A percentile compares a stretch with the other conserved stretches of the same genome.
phyloP scores from a whole-genome alignment of 108 stramenopile species.

The Fistulifera solaris region DNA sequence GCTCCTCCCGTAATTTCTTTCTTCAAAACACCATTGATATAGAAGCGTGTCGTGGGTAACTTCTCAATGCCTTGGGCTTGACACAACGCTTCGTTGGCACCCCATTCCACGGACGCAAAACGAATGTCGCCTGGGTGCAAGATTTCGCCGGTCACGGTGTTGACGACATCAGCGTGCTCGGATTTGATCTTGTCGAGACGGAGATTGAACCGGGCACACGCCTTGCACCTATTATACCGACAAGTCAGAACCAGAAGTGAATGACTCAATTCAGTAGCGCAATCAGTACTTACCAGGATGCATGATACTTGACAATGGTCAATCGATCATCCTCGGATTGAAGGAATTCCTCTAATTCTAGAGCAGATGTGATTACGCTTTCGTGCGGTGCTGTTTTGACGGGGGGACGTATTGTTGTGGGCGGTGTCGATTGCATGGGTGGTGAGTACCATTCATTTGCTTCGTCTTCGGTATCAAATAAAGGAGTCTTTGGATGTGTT shows the following conservation, averaged over 20 bases:
- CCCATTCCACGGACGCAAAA: slow-evolving; percentile 54
- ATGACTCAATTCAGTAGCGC: not conserved
- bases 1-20: not conserved
- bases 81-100: slow-evolving; percentile 34
- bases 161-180: slow-evolving; percentile 28
- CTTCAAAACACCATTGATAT: slow-evolving; percentile 8
- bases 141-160: slow-evolving; percentile 11
- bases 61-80: slow-evolving; percentile 46
- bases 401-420: too few species aligned
- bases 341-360: slow-evolving; percentile 12
- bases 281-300: slow-evolving; percentile 1
- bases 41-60: slow-evolving; percentile 51
- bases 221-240: slow-evolving; percentile 57
- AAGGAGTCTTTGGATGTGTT: too few species aligned
- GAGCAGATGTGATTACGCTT: not conserved
- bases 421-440: too few species aligned
- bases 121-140: slow-evolving; percentile 30
- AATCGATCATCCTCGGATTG: slow-evolving; percentile 39
- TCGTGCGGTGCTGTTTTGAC: too few species aligned
- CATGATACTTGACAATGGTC: slow-evolving; percentile 40
- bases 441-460: too few species aligned
- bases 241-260: not conserved
- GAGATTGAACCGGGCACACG: slow-evolving; percentile 47
- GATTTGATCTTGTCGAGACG: slow-evolving; percentile 31
- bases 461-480: too few species aligned